These are phyloP conservation scores for Chaetomium strumarium DNA, from an alignment of 2,329 filamentous ascomycete species.

Conservation along the genomic window DNA sequence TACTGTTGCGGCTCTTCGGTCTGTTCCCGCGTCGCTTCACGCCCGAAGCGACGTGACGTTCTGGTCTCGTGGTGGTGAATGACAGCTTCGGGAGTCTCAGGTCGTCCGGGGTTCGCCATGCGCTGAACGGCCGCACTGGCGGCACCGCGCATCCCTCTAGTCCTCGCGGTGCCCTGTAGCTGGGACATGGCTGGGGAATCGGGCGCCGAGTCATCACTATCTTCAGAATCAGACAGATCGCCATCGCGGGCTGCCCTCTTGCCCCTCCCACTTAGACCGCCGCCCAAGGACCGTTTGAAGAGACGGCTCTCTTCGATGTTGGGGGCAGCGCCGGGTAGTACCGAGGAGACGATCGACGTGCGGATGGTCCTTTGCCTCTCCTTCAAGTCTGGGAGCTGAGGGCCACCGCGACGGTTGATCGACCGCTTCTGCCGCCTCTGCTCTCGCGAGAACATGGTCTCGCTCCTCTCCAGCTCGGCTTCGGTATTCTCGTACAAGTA, in stretches of 20 bases:
- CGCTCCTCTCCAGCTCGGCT: slow-evolving; percentile 80
- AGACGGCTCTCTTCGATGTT: slow-evolving; percentile 79
- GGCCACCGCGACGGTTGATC: slow-evolving; percentile 86
- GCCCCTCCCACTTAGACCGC: slow-evolving; percentile 51
- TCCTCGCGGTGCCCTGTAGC: slow-evolving; percentile 73
- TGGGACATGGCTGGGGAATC: slow-evolving; percentile 79
- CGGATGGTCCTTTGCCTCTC: slow-evolving; percentile 90
- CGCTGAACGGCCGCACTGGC: slow-evolving; percentile 81
- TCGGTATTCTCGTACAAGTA: slow-evolving; percentile 93
- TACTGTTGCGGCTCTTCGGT: slow-evolving; percentile 67
- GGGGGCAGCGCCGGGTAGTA: slow-evolving; percentile 78
- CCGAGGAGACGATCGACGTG: slow-evolving; percentile 85
- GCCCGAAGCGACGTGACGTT: slow-evolving; percentile 54
- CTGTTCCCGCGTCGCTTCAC: slow-evolving; percentile 66
- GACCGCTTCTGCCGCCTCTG: slow-evolving; percentile 93
- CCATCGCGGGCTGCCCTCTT: slow-evolving; percentile 50
- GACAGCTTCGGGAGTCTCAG: slow-evolving; percentile 78
- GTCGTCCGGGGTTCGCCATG: slow-evolving; percentile 75
- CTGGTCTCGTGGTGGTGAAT: slow-evolving; percentile 68
- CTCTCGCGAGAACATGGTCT: slow-evolving; percentile 88
- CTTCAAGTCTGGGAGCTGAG: slow-evolving; percentile 90
- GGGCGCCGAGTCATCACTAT: slow-evolving; percentile 79
- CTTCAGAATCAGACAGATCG: slow-evolving; percentile 79
- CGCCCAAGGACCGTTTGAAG: slow-evolving; percentile 68
- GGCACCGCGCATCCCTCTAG: slow-evolving; percentile 77